phyloP scores from a whole-genome alignment of 306 rosid species.

The apple (Malus domestica) region DNA sequence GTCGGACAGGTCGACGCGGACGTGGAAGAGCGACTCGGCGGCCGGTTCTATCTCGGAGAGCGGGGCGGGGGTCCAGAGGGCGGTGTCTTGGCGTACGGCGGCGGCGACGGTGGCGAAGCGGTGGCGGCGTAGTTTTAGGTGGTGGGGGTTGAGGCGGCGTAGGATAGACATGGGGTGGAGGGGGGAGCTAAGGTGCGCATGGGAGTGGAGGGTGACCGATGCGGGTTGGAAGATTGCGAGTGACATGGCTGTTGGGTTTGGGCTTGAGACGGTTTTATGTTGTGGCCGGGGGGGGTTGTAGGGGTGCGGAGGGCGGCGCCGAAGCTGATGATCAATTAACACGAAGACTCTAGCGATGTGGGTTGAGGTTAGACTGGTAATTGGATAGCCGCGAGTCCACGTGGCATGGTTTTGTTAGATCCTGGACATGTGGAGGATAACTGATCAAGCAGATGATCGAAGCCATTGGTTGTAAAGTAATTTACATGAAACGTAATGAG shows the following conservation, averaged over 20 bases:
- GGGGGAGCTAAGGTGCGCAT: slow-evolving; percentile 56
- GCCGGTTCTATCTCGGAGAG: slow-evolving; percentile 58
- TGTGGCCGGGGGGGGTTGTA: slow-evolving; percentile 10
- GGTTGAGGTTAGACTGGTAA: not conserved
- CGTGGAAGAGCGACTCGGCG: slow-evolving; percentile 82
- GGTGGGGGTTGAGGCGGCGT: slow-evolving; percentile 47
- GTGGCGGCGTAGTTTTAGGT: slow-evolving; percentile 12
- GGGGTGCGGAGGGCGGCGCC: slow-evolving; percentile 23
- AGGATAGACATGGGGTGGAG: slow-evolving; percentile 68
- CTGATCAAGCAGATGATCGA: not conserved
- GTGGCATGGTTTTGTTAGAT: slow-evolving; percentile 28
- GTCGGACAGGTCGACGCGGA: slow-evolving; percentile 74
- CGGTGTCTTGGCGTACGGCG: slow-evolving; percentile 68
- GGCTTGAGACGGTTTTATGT: not conserved
- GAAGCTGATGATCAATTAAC: not conserved
- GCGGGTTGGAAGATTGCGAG: slow-evolving; percentile 20
- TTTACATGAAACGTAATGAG: too few relatives aligned
- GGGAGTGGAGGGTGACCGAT: slow-evolving; percentile 24
- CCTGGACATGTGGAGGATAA: slow-evolving; percentile 16
- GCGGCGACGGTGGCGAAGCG: slow-evolving; percentile 41
- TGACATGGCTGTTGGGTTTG: slow-evolving; percentile 28
- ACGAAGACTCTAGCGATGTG: not conserved
- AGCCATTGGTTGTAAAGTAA: not conserved
- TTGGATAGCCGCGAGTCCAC: slow-evolving; percentile 22
- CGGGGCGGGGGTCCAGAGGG: slow-evolving; percentile 73